These are phyloP conservation scores for Termitomyces titanicus DNA, from an alignment of 768 basidiomycete genomes.

Conservation along the genomic window DNA sequence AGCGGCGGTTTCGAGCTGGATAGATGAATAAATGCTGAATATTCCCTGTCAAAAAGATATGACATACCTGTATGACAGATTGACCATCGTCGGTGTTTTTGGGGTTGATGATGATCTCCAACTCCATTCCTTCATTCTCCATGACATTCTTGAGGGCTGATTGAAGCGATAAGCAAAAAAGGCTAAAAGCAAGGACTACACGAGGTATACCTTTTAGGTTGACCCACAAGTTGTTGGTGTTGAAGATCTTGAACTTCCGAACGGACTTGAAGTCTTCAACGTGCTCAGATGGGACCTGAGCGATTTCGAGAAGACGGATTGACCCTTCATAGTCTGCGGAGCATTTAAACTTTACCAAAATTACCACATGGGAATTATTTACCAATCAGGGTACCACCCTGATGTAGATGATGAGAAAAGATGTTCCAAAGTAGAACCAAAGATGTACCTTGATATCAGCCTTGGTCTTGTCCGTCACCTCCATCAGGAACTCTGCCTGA, in stretches of 20 bases:
- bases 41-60: neutral
- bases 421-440: neutral
- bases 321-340: slow-evolving; percentile 74
- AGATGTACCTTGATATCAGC: slow-evolving; percentile 52
- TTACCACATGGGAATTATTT: neutral
- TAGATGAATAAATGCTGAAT: neutral
- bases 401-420: neutral
- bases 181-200: neutral
- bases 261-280: slow-evolving; percentile 93
- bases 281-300: slow-evolving; percentile 91
- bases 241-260: slow-evolving; percentile 93
- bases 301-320: slow-evolving; percentile 87
- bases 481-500: slow-evolving; percentile 86
- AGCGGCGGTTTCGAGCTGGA: slow-evolving; percentile 81
- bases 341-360: neutral
- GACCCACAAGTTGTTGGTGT: slow-evolving; percentile 83
- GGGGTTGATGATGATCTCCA: slow-evolving; percentile 94
- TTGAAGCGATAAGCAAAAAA: neutral
- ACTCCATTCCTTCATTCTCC: slow-evolving; percentile 81
- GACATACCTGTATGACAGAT: slow-evolving; percentile 71
- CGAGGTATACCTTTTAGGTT: slow-evolving; percentile 61
- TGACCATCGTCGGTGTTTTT: slow-evolving; percentile 85
- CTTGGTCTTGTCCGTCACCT: slow-evolving; percentile 97
- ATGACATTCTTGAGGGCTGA: slow-evolving; percentile 86
- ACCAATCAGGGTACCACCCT: slow-evolving; percentile 85